phyloP scores from a whole-genome alignment of 2,329 filamentous ascomycete species.

The Xylaria sp. region DNA sequence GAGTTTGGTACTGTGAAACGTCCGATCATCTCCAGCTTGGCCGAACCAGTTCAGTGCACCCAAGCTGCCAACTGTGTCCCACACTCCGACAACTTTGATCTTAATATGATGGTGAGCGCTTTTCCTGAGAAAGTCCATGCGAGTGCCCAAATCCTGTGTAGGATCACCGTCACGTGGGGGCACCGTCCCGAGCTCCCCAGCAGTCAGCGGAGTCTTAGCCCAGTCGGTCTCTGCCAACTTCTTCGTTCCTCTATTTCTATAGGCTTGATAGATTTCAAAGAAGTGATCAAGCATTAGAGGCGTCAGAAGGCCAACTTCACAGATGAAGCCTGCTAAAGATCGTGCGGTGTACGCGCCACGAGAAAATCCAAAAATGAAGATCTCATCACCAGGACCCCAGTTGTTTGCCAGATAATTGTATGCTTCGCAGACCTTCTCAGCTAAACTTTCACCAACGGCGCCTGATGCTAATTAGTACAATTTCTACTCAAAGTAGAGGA shows the following conservation, averaged over 20 bases:
- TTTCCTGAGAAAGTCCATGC: not conserved
- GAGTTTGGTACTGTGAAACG: conserved; percentile 18
- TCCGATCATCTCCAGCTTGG: conserved; percentile 13
- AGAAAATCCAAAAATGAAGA: conserved; percentile 29
- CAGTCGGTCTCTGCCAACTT: conserved; percentile 1
- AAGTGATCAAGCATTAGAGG: conserved; percentile 18
- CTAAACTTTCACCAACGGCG: conserved; percentile 20
- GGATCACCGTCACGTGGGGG: conserved; percentile 7
- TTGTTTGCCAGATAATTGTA: conserved; percentile 27
- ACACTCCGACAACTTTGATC: conserved; percentile 27
- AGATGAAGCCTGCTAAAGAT: conserved; percentile 19
- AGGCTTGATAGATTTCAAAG: conserved; percentile 12
- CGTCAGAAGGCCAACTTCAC: conserved; percentile 21
- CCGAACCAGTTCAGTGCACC: conserved; percentile 16
- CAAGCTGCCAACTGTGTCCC: conserved; percentile 27
- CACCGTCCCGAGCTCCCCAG: conserved; percentile 20
- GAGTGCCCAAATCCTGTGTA: conserved; percentile 11
- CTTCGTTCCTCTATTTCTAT: conserved; percentile 20
- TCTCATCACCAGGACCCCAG: conserved; percentile 24
- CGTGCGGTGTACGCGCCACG: conserved; percentile 31
- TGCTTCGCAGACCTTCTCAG: conserved; percentile 22
- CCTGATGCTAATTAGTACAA: not conserved
- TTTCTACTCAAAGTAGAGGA: not conserved
- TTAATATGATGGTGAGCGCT: conserved; percentile 11
- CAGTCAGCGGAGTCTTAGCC: conserved; percentile 1